These are phyloP conservation scores for Parathielavia hyrcaniae DNA, from an alignment of 495 filamentous ascomycete genomes.

Conservation along the genomic window DNA sequence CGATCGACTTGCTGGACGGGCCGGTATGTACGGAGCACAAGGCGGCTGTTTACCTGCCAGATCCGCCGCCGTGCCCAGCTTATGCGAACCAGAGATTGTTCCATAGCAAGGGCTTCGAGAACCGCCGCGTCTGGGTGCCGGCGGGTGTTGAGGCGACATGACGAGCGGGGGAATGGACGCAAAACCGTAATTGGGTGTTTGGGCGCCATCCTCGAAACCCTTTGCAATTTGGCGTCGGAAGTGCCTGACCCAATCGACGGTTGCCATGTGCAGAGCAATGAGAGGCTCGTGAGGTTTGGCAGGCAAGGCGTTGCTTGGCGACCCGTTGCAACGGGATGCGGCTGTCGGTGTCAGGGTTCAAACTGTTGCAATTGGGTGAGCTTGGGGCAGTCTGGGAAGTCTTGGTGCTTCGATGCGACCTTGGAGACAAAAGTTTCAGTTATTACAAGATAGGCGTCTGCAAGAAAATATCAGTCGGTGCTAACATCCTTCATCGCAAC, in stretches of 20 bases:
- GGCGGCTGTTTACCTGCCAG: neutral
- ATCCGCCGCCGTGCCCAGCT: neutral
- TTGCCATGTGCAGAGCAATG: neutral
- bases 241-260: conserved; percentile 7
- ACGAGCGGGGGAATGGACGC: neutral
- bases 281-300: neutral
- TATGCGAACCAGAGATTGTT: conserved; percentile 1
- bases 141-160: neutral
- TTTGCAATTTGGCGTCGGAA: neutral
- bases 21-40: neutral
- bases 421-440: neutral
- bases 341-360: neutral
- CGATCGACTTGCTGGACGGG: conserved; percentile 1
- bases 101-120: neutral
- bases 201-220: neutral
- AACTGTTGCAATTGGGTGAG: neutral
- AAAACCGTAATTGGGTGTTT: neutral
- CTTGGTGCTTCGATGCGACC: neutral
- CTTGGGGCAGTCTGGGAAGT: neutral
- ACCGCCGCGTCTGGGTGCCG: neutral
- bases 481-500: neutral
- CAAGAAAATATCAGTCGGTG: neutral
- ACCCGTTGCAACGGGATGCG: neutral
- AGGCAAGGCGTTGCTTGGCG: conserved; percentile 1
- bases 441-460: neutral